These are phyloP conservation scores for Solanum hybrid DNA, from an alignment of 305 asterid genomes.

Conservation along the genomic window DNA sequence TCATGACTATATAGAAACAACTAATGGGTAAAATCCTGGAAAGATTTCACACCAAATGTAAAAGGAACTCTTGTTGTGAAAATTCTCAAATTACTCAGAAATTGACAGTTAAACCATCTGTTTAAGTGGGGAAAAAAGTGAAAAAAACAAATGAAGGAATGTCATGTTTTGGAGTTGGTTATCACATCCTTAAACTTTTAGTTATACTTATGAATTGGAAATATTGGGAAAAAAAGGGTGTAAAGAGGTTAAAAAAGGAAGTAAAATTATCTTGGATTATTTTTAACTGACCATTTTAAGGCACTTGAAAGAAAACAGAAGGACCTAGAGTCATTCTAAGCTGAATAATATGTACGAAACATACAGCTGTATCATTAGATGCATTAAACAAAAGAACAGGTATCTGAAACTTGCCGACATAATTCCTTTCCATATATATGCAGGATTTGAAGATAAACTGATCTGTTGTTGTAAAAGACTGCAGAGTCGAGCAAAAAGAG, in stretches of 20 bases:
- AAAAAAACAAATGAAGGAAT: background rate
- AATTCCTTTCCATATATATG: background rate
- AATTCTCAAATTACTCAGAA: background rate
- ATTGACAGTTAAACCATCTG: background rate
- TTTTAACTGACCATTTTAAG: background rate
- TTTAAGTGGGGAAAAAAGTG: background rate
- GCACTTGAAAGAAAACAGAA: background rate
- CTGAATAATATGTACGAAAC: background rate
- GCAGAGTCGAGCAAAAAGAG: background rate
- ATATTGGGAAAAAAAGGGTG: background rate
- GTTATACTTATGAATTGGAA: background rate
- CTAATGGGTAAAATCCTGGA: background rate
- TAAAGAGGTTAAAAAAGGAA: background rate
- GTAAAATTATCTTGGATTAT: background rate
- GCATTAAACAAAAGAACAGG: background rate
- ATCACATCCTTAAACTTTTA: background rate
- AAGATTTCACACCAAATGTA: background rate
- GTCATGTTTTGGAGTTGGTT: background rate
- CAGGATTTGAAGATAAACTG: background rate
- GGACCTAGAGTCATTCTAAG: background rate
- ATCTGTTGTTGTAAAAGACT: background rate
- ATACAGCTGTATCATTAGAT: background rate
- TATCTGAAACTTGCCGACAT: background rate
- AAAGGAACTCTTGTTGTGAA: background rate
- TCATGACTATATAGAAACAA: background rate